phyloP scores from a whole-genome alignment of 768 basidiomycete genomes.

The Mycena epipterygia region DNA sequence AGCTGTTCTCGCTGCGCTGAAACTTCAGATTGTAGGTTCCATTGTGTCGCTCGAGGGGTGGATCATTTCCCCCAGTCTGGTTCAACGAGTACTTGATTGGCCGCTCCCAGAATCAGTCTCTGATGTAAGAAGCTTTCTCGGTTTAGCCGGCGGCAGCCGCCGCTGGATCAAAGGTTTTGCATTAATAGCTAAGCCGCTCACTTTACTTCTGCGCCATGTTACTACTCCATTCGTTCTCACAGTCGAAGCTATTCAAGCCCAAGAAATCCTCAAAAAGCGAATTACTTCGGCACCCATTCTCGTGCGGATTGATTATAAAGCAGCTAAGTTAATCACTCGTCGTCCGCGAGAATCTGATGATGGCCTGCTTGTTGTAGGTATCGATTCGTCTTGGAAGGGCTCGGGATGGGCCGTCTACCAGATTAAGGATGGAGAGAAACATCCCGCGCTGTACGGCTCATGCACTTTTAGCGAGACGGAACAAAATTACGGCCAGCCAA shows the following conservation, averaged over 20 bases:
- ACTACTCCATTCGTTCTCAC: no score
- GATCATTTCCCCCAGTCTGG: no score
- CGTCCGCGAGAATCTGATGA: constrained; percentile 33
- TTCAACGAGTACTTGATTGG: no score
- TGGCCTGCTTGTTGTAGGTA: constrained; percentile 46
- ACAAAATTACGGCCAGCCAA: constrained; percentile 55
- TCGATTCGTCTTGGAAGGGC: constrained; percentile 49
- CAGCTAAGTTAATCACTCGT: constrained; percentile 5
- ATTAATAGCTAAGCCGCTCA: no score
- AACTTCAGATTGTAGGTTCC: no score
- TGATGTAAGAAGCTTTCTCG: no score
- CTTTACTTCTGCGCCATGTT: no score
- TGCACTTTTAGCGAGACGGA: constrained; percentile 56
- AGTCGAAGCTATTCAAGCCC: no score
- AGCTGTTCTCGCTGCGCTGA: constrained; percentile 37
- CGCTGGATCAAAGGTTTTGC: no score
- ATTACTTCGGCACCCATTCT: constrained; percentile 45
- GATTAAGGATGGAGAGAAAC: constrained; percentile 33
- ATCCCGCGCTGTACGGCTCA: constrained; percentile 47
- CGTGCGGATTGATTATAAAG: constrained; percentile 48
- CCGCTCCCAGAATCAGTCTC: no score
- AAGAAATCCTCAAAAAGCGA: constrained; percentile 40
- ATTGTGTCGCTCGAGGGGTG: no score
- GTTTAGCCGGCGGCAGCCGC: no score
- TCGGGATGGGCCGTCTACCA: constrained; percentile 54